phyloP scores from a whole-genome alignment of 805 yeast genomes.

The Metschnikowia reukaufii region DNA sequence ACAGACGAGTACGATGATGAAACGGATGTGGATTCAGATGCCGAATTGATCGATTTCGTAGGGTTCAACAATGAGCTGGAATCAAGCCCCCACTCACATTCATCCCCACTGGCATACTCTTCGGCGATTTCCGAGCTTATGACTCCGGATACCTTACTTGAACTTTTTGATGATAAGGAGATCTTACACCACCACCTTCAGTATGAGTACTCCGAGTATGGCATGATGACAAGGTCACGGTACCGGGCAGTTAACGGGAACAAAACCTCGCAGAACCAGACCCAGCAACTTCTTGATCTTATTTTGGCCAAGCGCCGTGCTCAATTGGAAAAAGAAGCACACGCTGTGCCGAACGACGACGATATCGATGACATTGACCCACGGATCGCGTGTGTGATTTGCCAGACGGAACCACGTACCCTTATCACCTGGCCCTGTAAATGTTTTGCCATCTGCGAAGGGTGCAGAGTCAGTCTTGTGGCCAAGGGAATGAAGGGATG shows the following conservation, averaged over 20 bases:
- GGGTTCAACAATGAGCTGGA: background rate
- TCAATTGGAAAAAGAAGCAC: background rate
- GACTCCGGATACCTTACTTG: constrained; percentile 15
- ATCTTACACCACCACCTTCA: constrained; percentile 32
- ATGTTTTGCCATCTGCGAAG: constrained; percentile 85
- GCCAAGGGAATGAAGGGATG: constrained; percentile 73
- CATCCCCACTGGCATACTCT: background rate
- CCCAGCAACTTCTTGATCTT: constrained; percentile 24
- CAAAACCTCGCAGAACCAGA: constrained; percentile 6
- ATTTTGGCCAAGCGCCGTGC: constrained; percentile 17
- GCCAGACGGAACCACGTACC: constrained; percentile 71
- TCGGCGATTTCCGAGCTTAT: constrained; percentile 16
- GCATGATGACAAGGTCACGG: constrained; percentile 36
- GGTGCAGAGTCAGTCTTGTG: constrained; percentile 73
- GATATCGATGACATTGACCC: constrained; percentile 31
- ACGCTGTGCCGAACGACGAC: constrained; percentile 12
- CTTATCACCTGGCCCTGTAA: constrained; percentile 91
- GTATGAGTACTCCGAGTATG: constrained; percentile 16
- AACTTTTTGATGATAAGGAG: constrained; percentile 17
- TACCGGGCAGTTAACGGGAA: constrained; percentile 15
- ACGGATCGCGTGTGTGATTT: constrained; percentile 67
- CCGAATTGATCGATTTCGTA: constrained; percentile 2
- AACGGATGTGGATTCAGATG: constrained; percentile 13
- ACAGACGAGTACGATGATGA: constrained; percentile 5
- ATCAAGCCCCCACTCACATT: background rate